Percentiles rank a stretch among this genome's conserved stretches.
Evolutionary conservation across 23 red algal species (phyloP).

Genomic region (Agarophyton chilense): DNA sequence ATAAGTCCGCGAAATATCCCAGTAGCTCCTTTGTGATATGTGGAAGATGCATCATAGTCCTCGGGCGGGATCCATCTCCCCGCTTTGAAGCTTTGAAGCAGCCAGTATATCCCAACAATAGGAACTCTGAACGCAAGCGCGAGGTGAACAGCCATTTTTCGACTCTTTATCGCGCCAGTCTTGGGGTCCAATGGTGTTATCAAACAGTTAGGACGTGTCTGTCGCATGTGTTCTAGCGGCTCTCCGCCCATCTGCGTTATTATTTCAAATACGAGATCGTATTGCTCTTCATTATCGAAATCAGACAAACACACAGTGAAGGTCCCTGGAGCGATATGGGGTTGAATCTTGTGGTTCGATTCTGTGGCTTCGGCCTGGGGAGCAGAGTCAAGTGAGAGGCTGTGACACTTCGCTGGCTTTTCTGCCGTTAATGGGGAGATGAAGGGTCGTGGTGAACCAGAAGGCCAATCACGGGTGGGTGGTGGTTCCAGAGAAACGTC

Average conservation of each 20-base stretch:
- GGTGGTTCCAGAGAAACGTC: background rate
- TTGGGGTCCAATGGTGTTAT: background rate
- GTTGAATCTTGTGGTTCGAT: background rate
- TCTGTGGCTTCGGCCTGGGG: background rate
- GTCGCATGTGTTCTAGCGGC: background rate
- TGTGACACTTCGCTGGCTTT: background rate
- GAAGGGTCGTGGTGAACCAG: background rate
- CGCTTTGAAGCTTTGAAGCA: background rate
- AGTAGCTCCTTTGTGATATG: background rate
- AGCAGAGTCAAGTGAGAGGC: background rate
- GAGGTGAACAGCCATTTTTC: background rate
- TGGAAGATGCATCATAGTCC: background rate
- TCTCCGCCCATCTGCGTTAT: constrained; percentile 22
- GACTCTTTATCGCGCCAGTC: constrained; percentile 24
- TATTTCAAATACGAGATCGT: constrained; percentile 16
- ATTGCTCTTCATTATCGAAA: background rate
- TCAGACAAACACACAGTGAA: background rate
- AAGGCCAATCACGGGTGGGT: background rate
- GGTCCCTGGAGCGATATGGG: background rate
- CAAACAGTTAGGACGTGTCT: background rate
- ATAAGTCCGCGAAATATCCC: constrained; percentile 28
- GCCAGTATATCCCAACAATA: constrained; percentile 29
- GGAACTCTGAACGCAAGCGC: constrained; percentile 37
- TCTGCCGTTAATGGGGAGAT: background rate
- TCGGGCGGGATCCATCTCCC: background rate